Conservation (phyloP, 2,329 filamentous ascomycete species). For the Thelonectria rubi region DNA sequence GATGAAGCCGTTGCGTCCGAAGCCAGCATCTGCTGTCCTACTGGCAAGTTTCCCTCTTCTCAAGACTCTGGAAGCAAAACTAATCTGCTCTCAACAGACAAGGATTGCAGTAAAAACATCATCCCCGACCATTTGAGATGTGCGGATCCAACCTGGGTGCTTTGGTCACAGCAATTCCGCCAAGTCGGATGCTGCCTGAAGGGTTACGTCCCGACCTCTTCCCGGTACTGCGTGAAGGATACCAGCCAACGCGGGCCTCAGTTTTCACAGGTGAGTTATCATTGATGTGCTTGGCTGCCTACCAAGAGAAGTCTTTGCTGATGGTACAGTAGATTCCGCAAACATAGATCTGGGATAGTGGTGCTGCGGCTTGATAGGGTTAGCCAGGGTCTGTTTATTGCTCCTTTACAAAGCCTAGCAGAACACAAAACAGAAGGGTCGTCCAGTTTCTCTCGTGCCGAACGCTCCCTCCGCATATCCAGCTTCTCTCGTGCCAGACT, state of each 20-base stretch:
- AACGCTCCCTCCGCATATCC: too few relatives aligned
- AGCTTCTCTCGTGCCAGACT: too few relatives aligned
- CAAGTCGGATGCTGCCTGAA: slow-evolving; percentile 25
- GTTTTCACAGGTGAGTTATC: background rate
- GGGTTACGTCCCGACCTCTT: slow-evolving; percentile 23
- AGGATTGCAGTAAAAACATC: slow-evolving; percentile 17
- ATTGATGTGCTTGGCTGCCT: too few relatives aligned
- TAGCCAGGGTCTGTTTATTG: too few relatives aligned
- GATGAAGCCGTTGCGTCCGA: slow-evolving; percentile 4
- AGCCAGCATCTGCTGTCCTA: slow-evolving; percentile 29
- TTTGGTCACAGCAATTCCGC: slow-evolving; percentile 24
- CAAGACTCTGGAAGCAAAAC: background rate
- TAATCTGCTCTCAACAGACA: slow-evolving; percentile 10
- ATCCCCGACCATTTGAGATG: slow-evolving; percentile 22
- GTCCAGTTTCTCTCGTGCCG: too few relatives aligned
- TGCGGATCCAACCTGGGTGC: slow-evolving; percentile 19
- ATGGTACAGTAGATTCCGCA: too few relatives aligned
- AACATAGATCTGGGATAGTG: too few relatives aligned
- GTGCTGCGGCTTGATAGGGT: too few relatives aligned
- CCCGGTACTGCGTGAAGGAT: slow-evolving; percentile 18
- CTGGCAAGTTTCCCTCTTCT: slow-evolving; percentile 6
- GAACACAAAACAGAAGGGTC: too few relatives aligned
- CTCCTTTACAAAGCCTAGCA: too few relatives aligned
- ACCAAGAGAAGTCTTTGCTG: too few relatives aligned
- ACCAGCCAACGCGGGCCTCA: background rate